phyloP scores from a whole-genome alignment of 129 eudicot genomes.

The Solidago caesia region DNA sequence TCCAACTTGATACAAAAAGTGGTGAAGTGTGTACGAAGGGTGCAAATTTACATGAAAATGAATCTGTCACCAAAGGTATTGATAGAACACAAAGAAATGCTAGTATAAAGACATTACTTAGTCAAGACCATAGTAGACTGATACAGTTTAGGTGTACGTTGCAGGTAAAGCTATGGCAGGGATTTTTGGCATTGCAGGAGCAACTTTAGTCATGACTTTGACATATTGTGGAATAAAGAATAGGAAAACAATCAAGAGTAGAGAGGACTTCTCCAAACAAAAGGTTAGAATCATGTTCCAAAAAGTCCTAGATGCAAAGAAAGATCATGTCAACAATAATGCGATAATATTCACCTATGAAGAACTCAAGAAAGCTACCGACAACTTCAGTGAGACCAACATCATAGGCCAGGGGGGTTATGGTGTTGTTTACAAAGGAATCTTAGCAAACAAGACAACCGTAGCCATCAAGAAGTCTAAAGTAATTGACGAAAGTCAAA shows the following conservation, averaged over 20 bases:
- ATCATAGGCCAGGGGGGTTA: conserved; percentile 37
- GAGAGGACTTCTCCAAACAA: conserved; percentile 30
- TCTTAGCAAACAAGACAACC: conserved; percentile 25
- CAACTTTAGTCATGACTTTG: conserved; percentile 25
- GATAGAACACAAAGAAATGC: not conserved
- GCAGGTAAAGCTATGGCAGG: conserved; percentile 8
- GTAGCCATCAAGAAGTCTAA: conserved; percentile 39
- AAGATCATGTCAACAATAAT: conserved; percentile 19
- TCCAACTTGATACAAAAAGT: conserved; percentile 4
- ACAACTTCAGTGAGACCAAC: conserved; percentile 18
- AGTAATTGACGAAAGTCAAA: conserved; percentile 31
- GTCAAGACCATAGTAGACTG: not conserved
- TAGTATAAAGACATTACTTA: not conserved
- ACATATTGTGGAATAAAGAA: conserved; percentile 12
- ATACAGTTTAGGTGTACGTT: not conserved
- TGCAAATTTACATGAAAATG: not conserved
- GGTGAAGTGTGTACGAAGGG: conserved; percentile 15
- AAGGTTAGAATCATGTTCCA: conserved; percentile 36
- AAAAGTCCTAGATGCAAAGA: conserved; percentile 15
- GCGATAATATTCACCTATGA: conserved; percentile 34
- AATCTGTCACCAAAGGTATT: conserved; percentile 15
- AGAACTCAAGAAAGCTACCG: conserved; percentile 32
- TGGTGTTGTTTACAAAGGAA: conserved; percentile 33
- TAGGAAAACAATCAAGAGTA: conserved; percentile 6
- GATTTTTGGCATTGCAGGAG: conserved; percentile 25